These are phyloP conservation scores for Moesziomyces antarcticus DNA, from an alignment of 1,284 basidiomycete species.

Conservation along the genomic window DNA sequence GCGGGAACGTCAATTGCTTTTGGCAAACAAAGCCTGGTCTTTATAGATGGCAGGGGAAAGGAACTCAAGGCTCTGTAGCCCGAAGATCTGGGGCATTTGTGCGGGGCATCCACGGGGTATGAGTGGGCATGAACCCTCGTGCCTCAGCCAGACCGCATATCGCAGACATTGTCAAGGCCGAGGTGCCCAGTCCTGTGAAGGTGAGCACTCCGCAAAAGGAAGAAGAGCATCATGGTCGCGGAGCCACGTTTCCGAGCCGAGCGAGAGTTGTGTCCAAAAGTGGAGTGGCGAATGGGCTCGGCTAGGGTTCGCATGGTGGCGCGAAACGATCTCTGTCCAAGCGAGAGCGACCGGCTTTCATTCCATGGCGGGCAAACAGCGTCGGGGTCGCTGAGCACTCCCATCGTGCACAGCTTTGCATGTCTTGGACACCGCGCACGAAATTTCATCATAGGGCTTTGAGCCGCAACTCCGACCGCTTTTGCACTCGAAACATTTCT, in stretches of 20 bases:
- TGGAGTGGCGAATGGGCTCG: neutral
- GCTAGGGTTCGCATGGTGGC: neutral
- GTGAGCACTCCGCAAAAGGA: neutral
- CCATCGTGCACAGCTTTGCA: neutral
- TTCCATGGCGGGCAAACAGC: neutral
- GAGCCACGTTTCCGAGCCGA: neutral
- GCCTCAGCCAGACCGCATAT: neutral
- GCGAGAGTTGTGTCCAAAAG: neutral
- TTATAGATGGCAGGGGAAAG: neutral
- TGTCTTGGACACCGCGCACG: neutral
- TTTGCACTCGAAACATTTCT: neutral
- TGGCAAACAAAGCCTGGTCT: slow-evolving; percentile 68
- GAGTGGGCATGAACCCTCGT: neutral
- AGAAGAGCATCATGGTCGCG: neutral
- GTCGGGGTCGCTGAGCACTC: neutral
- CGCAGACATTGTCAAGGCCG: neutral
- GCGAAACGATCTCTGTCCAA: neutral
- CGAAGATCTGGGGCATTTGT: neutral
- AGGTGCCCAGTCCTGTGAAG: neutral
- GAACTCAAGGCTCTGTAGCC: neutral
- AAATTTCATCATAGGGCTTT: neutral
- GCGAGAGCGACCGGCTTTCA: neutral
- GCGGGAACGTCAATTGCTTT: slow-evolving; percentile 28
- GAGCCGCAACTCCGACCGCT: neutral
- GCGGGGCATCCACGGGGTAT: neutral